These are phyloP conservation scores for Penicillium sp. DNA, from an alignment of 2,329 filamentous ascomycete species.

Conservation along the genomic window DNA sequence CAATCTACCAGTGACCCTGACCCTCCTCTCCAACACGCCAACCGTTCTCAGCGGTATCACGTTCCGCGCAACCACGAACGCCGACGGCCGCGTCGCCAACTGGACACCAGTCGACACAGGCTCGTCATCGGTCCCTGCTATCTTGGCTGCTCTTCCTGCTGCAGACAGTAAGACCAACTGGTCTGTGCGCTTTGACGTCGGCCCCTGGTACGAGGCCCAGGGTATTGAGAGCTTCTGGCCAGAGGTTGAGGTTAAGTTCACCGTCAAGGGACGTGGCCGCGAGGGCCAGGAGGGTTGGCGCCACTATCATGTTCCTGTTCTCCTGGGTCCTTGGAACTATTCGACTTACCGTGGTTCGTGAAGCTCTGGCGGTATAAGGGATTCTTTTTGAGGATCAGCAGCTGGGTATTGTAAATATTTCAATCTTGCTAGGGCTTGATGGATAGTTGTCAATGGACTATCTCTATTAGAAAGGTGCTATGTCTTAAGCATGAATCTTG, in stretches of 20 bases:
- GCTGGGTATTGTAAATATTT: background rate
- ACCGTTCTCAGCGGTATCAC: slow-evolving; percentile 21
- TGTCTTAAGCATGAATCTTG: background rate
- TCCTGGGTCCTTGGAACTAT: slow-evolving; percentile 45
- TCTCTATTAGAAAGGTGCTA: background rate
- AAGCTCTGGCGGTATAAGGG: background rate
- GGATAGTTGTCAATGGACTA: background rate
- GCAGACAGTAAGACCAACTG: slow-evolving; percentile 38
- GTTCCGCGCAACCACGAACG: slow-evolving; percentile 37
- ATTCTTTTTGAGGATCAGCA: background rate
- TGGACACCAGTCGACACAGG: slow-evolving; percentile 30
- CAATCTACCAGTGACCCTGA: slow-evolving; percentile 43
- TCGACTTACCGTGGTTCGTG: slow-evolving; percentile 43
- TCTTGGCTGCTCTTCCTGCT: slow-evolving; percentile 30
- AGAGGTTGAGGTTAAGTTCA: slow-evolving; percentile 44
- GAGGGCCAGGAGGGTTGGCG: slow-evolving; percentile 38
- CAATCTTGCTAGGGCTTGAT: background rate
- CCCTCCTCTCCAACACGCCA: slow-evolving; percentile 49
- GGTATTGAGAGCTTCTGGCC: slow-evolving; percentile 45
- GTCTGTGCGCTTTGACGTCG: slow-evolving; percentile 40
- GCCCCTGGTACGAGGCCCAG: slow-evolving; percentile 41
- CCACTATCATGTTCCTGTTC: slow-evolving; percentile 46
- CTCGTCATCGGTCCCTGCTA: slow-evolving; percentile 19
- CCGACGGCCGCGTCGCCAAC: slow-evolving; percentile 40
- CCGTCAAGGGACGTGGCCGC: slow-evolving; percentile 36